Evolutionary conservation across 202 grass and related monocot species (phyloP).

Genomic region (Setaria italica): DNA sequence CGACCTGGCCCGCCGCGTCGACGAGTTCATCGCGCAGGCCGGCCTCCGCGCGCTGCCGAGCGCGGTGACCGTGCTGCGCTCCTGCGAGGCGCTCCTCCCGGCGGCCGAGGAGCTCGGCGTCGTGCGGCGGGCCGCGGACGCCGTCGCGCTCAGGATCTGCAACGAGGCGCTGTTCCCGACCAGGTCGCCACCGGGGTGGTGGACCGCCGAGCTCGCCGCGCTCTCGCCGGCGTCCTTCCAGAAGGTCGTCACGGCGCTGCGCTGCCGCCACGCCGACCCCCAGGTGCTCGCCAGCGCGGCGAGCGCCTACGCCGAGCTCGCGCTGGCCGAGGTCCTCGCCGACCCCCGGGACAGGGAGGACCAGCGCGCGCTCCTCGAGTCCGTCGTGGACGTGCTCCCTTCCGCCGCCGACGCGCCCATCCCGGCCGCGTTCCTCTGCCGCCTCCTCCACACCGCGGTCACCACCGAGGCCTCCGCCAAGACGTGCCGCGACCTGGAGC

Average conservation of each 20-base stretch:
- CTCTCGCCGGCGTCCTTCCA: constrained; percentile 61
- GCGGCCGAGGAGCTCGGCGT: constrained; percentile 61
- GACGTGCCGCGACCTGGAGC: constrained; percentile 68
- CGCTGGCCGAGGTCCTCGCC: constrained; percentile 40
- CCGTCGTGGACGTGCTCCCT: constrained; percentile 65
- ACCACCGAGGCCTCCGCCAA: constrained; percentile 33
- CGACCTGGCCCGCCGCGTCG: constrained; percentile 55
- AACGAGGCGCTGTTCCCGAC: constrained; percentile 68
- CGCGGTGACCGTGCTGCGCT: constrained; percentile 68
- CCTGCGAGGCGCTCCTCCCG: constrained; percentile 62
- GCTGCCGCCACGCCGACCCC: constrained; percentile 39
- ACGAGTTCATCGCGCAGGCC: constrained; percentile 72
- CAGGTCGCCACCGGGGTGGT: constrained; percentile 66
- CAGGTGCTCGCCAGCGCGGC: constrained; percentile 49
- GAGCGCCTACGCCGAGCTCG: constrained; percentile 53
- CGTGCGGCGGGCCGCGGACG: constrained; percentile 48
- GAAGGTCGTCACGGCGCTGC: constrained; percentile 60
- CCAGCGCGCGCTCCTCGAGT: constrained; percentile 50
- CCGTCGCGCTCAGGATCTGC: constrained; percentile 58
- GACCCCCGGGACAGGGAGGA: background rate
- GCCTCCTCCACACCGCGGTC: constrained; percentile 63
- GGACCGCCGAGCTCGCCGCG: constrained; percentile 55
- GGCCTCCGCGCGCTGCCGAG: constrained; percentile 62
- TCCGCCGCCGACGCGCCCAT: constrained; percentile 47
- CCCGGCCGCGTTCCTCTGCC: constrained; percentile 65